These are phyloP conservation scores for Xylariomycetidae sp. DNA, from an alignment of 2,329 filamentous ascomycete species.

Conservation along the genomic window DNA sequence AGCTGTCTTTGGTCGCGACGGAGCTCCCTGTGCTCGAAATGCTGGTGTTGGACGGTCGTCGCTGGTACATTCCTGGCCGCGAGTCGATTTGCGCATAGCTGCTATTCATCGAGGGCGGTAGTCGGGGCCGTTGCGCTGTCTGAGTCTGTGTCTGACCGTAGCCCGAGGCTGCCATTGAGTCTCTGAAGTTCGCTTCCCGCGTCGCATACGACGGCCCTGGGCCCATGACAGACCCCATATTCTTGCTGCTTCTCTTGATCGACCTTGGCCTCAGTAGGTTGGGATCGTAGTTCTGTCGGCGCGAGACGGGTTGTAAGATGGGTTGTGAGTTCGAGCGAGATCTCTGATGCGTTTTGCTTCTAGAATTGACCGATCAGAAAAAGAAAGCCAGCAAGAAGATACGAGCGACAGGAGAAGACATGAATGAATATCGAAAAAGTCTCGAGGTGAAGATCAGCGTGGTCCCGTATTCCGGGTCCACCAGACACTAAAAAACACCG, in stretches of 20 bases:
- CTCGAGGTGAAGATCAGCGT: conserved; percentile 18
- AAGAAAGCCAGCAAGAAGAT: conserved; percentile 16
- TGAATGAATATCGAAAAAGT: conserved; percentile 3
- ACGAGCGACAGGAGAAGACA: conserved; percentile 5
- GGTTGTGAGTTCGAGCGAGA: conserved; percentile 19
- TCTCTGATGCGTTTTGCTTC: conserved; percentile 15
- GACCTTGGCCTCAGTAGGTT: conserved; percentile 14
- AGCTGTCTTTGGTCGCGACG: conserved; percentile 20
- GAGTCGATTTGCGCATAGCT: conserved; percentile 26
- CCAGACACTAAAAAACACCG: conserved; percentile 3
- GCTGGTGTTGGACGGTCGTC: conserved; percentile 19
- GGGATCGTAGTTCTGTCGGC: conserved; percentile 16
- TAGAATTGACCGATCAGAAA: conserved; percentile 15
- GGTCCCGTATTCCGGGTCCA: conserved; percentile 2
- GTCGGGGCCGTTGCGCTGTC: conserved; percentile 12
- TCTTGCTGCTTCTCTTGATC: conserved; percentile 4
- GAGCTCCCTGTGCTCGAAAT: conserved; percentile 22
- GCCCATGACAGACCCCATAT: conserved; percentile 16
- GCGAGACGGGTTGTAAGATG: too few relatives aligned
- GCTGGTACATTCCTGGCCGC: conserved; percentile 19
- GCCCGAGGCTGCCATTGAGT: conserved; percentile 6
- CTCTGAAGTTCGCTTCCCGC: not conserved
- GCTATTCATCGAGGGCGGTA: conserved; percentile 18
- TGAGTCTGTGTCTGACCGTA: conserved; percentile 12
- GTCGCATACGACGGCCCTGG: conserved; percentile 1